A percentile compares a stretch with the other conserved stretches of the same genome.
phyloP scores from a whole-genome alignment of 495 filamentous ascomycete genomes.

The Aspergillus sclerotiicarbonarius region DNA sequence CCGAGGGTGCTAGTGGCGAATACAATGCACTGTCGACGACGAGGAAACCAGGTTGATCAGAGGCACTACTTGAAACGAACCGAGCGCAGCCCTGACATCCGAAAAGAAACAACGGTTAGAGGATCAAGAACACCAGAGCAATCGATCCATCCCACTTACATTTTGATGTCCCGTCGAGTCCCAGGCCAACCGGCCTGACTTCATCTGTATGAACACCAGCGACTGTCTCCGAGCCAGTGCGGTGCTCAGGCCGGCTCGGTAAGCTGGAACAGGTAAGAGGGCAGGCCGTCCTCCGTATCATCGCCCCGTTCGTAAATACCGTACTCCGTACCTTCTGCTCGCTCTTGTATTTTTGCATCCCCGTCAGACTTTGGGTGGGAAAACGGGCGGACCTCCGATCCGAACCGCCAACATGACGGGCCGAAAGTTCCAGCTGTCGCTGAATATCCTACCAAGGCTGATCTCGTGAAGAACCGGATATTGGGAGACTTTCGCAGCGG shows the following conservation, averaged over 20 bases:
- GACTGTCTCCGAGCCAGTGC: not conserved
- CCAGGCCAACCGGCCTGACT: no score
- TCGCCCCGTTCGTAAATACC: not conserved
- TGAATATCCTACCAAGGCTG: not conserved
- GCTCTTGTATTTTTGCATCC: conserved; percentile 4
- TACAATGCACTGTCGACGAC: not conserved
- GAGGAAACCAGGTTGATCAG: not conserved
- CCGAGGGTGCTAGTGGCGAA: not conserved
- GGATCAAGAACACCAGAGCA: not conserved
- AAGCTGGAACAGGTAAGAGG: conserved; percentile 1
- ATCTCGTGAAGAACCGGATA: not conserved
- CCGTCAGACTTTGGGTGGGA: not conserved
- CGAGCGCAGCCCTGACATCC: not conserved
- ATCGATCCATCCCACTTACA: not conserved
- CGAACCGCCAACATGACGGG: conserved; percentile 6
- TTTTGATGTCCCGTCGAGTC: no score
- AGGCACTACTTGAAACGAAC: not conserved
- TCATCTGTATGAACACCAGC: no score
- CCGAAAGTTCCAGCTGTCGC: conserved; percentile 6
- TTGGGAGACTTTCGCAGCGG: not conserved
- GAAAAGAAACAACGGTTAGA: not conserved
- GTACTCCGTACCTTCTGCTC: not conserved
- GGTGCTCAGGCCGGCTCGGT: not conserved
- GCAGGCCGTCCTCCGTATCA: not conserved
- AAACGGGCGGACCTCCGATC: conserved; percentile 9